These are phyloP conservation scores for Xerocomus brunneocitrinus DNA, from an alignment of 768 basidiomycete genomes.

Conservation along the genomic window DNA sequence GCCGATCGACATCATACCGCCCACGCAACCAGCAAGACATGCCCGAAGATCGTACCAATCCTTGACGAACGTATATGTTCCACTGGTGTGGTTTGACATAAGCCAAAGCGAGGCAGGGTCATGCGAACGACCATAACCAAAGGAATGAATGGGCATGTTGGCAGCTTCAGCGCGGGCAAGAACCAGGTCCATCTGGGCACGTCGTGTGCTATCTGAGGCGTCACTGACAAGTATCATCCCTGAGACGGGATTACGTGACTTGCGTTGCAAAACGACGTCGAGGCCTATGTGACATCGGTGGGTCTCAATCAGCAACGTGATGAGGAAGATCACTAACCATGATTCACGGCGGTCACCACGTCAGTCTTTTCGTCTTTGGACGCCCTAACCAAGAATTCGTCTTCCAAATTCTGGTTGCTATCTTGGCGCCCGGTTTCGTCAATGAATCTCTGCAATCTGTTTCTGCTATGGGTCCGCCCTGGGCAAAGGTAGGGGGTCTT, in stretches of 20 bases:
- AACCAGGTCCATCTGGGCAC: conserved; percentile 97
- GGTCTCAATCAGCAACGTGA: neutral
- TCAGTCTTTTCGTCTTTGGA: conserved; percentile 92
- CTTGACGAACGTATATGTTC: conserved; percentile 96
- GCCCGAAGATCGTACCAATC: conserved; percentile 96
- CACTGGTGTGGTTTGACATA: conserved; percentile 96
- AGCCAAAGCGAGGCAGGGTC: conserved; percentile 98
- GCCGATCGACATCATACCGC: conserved; percentile 96
- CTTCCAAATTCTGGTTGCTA: conserved; percentile 42
- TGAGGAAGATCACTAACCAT: conserved; percentile 47
- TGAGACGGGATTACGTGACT: conserved; percentile 82
- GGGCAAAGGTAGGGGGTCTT: conserved; percentile 90
- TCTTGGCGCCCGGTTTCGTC: conserved; percentile 55
- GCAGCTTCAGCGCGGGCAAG: conserved; percentile 96
- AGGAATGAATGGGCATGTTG: conserved; percentile 93
- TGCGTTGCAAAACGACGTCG: conserved; percentile 92
- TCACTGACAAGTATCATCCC: conserved; percentile 94
- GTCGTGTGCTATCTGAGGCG: conserved; percentile 84
- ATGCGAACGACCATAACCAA: conserved; percentile 95
- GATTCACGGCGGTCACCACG: conserved; percentile 97
- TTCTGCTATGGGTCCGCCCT: conserved; percentile 64
- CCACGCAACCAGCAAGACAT: conserved; percentile 90
- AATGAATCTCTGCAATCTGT: conserved; percentile 71
- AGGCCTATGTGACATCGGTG: conserved; percentile 48
- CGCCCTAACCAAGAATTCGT: conserved; percentile 62